phyloP scores from a whole-genome alignment of 2,329 filamentous ascomycete genomes.

The Thielaviopsis punctulata region DNA sequence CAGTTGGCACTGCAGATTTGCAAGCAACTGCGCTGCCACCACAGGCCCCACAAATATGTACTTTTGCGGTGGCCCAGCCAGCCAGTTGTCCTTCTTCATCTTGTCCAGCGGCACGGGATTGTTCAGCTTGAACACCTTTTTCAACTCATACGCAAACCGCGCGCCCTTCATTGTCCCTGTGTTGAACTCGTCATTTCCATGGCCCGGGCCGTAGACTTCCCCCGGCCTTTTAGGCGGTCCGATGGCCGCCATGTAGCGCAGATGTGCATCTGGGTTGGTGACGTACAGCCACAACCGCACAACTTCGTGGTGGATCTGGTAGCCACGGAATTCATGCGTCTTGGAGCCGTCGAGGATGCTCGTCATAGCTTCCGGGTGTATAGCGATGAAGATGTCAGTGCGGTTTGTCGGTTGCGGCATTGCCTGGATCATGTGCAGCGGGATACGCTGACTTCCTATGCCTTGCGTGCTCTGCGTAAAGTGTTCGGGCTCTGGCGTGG shows the following conservation, averaged over 20 bases:
- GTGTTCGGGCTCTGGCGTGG: constrained; percentile 8
- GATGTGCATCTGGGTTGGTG: constrained; percentile 26
- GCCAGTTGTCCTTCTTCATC: constrained; percentile 38
- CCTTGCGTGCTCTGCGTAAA: not conserved
- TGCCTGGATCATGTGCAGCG: constrained; percentile 28
- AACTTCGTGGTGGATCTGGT: constrained; percentile 36
- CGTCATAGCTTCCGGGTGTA: constrained; percentile 29
- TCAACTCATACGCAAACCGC: constrained; percentile 34
- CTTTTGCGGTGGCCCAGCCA: constrained; percentile 30
- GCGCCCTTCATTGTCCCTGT: constrained; percentile 14
- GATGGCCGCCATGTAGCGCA: constrained; percentile 43
- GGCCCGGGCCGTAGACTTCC: constrained; percentile 27
- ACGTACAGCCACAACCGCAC: constrained; percentile 46
- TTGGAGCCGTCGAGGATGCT: constrained; percentile 32
- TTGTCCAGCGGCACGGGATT: constrained; percentile 34
- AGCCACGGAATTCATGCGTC: constrained; percentile 38
- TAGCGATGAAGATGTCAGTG: constrained; percentile 37
- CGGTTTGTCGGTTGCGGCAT: constrained; percentile 31
- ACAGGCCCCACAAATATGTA: constrained; percentile 39
- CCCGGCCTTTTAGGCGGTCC: constrained; percentile 28
- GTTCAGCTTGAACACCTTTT: constrained; percentile 44
- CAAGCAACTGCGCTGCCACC: constrained; percentile 38
- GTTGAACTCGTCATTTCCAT: constrained; percentile 37
- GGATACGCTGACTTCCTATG: constrained; percentile 32
- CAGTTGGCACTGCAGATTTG: constrained; percentile 37